phyloP scores from a whole-genome alignment of 2,329 filamentous ascomycete genomes.

The Magnaporthiopsis poae region DNA sequence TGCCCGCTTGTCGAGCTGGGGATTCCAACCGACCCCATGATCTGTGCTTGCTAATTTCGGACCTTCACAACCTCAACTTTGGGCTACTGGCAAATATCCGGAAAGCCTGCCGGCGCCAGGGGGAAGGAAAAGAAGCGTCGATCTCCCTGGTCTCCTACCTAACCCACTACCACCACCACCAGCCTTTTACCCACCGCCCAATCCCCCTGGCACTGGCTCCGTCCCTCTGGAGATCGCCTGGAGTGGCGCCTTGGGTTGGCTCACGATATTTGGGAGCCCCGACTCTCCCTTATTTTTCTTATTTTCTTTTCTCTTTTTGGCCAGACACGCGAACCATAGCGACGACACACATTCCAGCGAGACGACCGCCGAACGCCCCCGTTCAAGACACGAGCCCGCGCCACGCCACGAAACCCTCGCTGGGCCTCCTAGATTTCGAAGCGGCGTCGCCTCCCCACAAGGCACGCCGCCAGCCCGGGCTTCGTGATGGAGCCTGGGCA shows the following conservation, averaged over 20 bases:
- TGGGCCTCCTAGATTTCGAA: not conserved
- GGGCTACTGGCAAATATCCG: not conserved
- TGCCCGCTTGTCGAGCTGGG: not conserved
- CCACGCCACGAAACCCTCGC: not conserved
- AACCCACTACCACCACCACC: not conserved
- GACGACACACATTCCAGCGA: slow-evolving; percentile 7
- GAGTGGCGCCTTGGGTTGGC: slow-evolving; percentile 1
- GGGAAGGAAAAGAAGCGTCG: too few species aligned
- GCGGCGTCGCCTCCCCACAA: not conserved
- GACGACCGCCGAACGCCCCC: not conserved
- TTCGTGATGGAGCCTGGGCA: slow-evolving; percentile 20
- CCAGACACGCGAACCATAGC: not conserved
- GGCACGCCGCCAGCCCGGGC: slow-evolving; percentile 10
- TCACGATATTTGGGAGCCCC: not conserved
- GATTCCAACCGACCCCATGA: not conserved
- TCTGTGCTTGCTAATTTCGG: not conserved
- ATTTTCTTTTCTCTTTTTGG: not conserved
- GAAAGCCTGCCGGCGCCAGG: not conserved
- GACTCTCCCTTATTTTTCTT: not conserved
- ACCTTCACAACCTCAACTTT: not conserved
- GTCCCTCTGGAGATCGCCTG: not conserved
- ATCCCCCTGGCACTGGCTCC: not conserved
- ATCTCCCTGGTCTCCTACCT: not conserved
- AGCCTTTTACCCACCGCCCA: not conserved
- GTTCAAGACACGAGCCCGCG: not conserved